Conservation (phyloP, 768 basidiomycete species). For the Tulasnella calospora region DNA sequence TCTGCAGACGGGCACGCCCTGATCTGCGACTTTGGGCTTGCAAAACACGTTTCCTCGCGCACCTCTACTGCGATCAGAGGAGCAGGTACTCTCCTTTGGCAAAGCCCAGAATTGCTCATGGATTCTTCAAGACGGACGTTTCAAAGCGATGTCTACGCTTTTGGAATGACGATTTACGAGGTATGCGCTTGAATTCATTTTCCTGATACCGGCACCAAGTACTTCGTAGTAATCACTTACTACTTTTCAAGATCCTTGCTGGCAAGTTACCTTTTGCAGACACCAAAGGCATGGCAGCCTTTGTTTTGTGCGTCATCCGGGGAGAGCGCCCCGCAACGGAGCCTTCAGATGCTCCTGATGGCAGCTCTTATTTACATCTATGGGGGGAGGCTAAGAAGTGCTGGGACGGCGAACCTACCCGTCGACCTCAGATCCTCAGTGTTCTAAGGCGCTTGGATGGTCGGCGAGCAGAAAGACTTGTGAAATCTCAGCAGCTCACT, state of each 20-base stretch:
- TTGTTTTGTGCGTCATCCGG: background rate
- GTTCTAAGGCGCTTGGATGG: background rate
- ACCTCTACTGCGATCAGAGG: background rate
- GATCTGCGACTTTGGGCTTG: background rate
- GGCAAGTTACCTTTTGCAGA: background rate
- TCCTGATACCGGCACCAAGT: background rate
- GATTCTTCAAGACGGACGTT: background rate
- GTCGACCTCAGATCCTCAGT: background rate
- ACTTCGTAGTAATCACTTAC: background rate
- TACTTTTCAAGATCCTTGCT: background rate
- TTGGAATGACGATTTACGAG: constrained; percentile 8
- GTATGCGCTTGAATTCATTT: background rate
- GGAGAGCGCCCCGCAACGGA: background rate
- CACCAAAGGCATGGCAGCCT: background rate
- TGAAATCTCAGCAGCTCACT: background rate
- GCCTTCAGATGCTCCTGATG: background rate
- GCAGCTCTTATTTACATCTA: background rate
- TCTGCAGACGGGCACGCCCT: background rate
- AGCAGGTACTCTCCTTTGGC: background rate
- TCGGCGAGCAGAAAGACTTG: background rate
- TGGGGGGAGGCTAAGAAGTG: background rate
- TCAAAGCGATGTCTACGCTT: background rate
- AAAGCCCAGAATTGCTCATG: background rate
- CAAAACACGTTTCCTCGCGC: background rate
- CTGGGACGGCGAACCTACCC: background rate